Percentiles rank a stretch among this genome's conserved stretches.
Evolutionary conservation across 768 basidiomycete species (phyloP).

Genomic region (Naganishia vaughanmartiniae): DNA sequence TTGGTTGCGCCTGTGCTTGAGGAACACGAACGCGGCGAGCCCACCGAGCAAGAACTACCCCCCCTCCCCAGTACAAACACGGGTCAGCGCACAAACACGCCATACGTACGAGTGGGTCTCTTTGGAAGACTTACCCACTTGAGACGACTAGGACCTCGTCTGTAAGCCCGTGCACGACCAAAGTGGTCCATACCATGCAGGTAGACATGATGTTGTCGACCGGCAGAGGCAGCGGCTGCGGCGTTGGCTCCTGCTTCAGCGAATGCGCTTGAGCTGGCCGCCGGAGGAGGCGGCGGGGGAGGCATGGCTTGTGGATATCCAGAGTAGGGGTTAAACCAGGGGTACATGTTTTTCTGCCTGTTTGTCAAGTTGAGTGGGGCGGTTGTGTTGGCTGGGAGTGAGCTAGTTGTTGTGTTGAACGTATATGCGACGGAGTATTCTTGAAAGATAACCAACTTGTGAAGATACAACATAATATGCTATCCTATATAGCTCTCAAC

Average conservation of each 20-base stretch:
- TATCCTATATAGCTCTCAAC: neutral
- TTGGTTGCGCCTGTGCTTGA: conserved; percentile 2
- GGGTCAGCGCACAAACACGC: no score
- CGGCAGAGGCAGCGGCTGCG: neutral
- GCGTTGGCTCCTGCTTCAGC: conserved; percentile 14
- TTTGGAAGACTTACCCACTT: conserved; percentile 3
- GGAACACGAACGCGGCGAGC: neutral
- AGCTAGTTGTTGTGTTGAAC: neutral
- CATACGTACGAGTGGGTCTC: no score
- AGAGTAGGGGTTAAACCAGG: conserved; percentile 5
- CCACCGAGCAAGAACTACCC: conserved; percentile 13
- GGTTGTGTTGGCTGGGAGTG: neutral
- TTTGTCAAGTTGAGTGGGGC: neutral
- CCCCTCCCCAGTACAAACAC: no score
- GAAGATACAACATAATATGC: neutral
- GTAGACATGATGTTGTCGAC: conserved; percentile 16
- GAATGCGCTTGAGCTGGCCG: neutral
- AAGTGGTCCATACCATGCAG: conserved; percentile 1
- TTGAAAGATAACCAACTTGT: neutral
- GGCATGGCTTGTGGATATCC: conserved; percentile 13
- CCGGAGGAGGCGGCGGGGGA: neutral
- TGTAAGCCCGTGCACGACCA: neutral
- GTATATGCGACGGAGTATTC: conserved; percentile 1
- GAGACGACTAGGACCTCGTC: conserved; percentile 13
- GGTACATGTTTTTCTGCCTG: neutral